Percentiles rank a stretch among this genome's conserved stretches.
These are phyloP conservation scores for Bassia scoparia DNA, from an alignment of 148 eudicot genomes.

Conservation along the genomic window DNA sequence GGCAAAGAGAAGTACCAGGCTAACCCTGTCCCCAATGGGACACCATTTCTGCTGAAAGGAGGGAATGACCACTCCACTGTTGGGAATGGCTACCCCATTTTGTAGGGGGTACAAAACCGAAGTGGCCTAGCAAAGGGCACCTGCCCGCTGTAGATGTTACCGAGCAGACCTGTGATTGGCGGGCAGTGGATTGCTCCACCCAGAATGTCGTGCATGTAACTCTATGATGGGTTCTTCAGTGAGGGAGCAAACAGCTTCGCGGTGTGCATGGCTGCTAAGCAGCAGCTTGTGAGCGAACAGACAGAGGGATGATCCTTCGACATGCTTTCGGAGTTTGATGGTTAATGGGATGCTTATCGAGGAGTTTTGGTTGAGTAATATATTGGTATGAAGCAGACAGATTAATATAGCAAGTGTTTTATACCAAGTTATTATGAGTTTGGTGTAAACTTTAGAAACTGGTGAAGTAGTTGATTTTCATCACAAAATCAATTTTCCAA, in stretches of 20 bases:
- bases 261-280: conserved; percentile 31
- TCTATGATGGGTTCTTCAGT: conserved; percentile 50
- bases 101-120: conserved; percentile 64
- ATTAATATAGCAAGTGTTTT: too few relatives aligned
- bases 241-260: conserved; percentile 29
- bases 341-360: too few relatives aligned
- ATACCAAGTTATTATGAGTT: too few relatives aligned
- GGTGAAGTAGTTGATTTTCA: too few relatives aligned
- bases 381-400: too few relatives aligned
- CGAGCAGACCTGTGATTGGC: conserved; percentile 90
- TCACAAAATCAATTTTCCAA: too few relatives aligned
- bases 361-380: too few relatives aligned
- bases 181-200: conserved; percentile 90
- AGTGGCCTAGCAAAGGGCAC: conserved; percentile 92
- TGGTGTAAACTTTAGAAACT: too few relatives aligned
- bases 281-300: too few relatives aligned
- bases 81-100: conserved; percentile 81
- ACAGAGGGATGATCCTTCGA: too few relatives aligned
- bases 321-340: too few relatives aligned
- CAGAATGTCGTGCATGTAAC: conserved; percentile 86
- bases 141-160: conserved; percentile 93
- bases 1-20: conserved; percentile 75
- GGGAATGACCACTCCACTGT: conserved; percentile 77
- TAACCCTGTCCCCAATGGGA: conserved; percentile 87
- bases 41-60: conserved; percentile 58